These are phyloP conservation scores for Artomyces pyxidatus DNA, from an alignment of 768 basidiomycete genomes.

Conservation along the genomic window DNA sequence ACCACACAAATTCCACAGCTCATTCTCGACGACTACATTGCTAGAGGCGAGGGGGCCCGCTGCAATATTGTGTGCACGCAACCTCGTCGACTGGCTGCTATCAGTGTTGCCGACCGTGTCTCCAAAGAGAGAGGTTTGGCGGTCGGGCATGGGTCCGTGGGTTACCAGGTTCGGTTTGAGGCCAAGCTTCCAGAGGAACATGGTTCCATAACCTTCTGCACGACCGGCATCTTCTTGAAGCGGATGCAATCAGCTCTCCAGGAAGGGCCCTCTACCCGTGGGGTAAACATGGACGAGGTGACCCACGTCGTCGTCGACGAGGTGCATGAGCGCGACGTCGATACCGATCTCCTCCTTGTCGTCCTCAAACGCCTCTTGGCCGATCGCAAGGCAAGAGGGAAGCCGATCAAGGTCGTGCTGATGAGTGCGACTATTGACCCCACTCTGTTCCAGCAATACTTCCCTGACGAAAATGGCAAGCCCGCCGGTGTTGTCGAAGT, in stretches of 20 bases:
- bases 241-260: conserved; percentile 71
- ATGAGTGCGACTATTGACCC: conserved; percentile 98
- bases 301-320: conserved; percentile 94
- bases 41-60: conserved; percentile 65
- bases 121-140: conserved; percentile 78
- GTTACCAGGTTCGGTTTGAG: conserved; percentile 92
- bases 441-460: conserved; percentile 82
- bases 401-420: conserved; percentile 77
- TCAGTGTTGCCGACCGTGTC: conserved; percentile 86
- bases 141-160: conserved; percentile 59
- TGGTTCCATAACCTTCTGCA: conserved; percentile 88
- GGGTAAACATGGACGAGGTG: conserved; percentile 52
- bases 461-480: conserved; percentile 49
- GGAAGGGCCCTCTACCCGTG: conserved; percentile 28
- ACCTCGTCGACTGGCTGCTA: conserved; percentile 84
- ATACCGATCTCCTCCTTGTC: conserved; percentile 84
- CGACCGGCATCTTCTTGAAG: conserved; percentile 85
- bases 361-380: conserved; percentile 78
- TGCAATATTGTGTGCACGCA: conserved; percentile 94
- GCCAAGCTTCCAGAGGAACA: conserved; percentile 66
- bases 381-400: conserved; percentile 59
- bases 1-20: conserved; percentile 94
- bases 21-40: conserved; percentile 77
- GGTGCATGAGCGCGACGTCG: conserved; percentile 92
- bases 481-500: conserved; percentile 70